phyloP scores from a whole-genome alignment of 2,329 filamentous ascomycete genomes.

The Aspergillus nomiae region DNA sequence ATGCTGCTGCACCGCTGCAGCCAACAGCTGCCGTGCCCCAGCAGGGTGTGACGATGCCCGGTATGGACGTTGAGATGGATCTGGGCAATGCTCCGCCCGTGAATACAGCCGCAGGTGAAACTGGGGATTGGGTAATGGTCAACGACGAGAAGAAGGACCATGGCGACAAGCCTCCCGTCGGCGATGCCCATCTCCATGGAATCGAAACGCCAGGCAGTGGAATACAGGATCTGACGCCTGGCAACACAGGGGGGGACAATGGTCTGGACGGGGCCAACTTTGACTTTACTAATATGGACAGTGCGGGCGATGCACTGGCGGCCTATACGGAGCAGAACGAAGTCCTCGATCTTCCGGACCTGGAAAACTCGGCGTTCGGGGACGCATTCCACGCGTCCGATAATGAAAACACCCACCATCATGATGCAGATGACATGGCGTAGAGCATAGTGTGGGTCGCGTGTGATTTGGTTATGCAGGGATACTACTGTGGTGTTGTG shows the following conservation, averaged over 20 bases:
- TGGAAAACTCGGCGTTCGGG: slow-evolving; percentile 80
- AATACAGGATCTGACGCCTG: slow-evolving; percentile 26
- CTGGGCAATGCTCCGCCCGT: slow-evolving; percentile 53
- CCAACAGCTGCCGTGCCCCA: slow-evolving; percentile 21
- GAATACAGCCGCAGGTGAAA: slow-evolving; percentile 48
- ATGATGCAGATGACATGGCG: slow-evolving; percentile 44
- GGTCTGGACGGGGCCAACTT: slow-evolving; percentile 43
- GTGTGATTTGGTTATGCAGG: neutral
- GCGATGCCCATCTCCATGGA: slow-evolving; percentile 11
- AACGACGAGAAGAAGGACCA: slow-evolving; percentile 59
- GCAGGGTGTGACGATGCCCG: slow-evolving; percentile 15
- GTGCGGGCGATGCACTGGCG: slow-evolving; percentile 70
- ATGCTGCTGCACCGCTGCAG: slow-evolving; percentile 8
- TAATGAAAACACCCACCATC: slow-evolving; percentile 44
- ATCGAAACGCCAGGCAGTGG: slow-evolving; percentile 24
- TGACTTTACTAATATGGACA: slow-evolving; percentile 58
- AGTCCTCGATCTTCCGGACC: slow-evolving; percentile 58
- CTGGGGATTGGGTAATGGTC: slow-evolving; percentile 75
- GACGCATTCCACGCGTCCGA: slow-evolving; percentile 72
- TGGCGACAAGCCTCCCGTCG: slow-evolving; percentile 21
- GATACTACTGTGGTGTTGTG: slow-evolving; percentile 2
- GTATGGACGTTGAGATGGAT: slow-evolving; percentile 49
- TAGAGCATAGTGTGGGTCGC: slow-evolving; percentile 15
- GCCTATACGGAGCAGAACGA: slow-evolving; percentile 64
- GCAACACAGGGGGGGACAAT: slow-evolving; percentile 28